Base-by-base conservation (phyloP, 129 eudicot genomes). In the Lonicera japonica region DNA sequence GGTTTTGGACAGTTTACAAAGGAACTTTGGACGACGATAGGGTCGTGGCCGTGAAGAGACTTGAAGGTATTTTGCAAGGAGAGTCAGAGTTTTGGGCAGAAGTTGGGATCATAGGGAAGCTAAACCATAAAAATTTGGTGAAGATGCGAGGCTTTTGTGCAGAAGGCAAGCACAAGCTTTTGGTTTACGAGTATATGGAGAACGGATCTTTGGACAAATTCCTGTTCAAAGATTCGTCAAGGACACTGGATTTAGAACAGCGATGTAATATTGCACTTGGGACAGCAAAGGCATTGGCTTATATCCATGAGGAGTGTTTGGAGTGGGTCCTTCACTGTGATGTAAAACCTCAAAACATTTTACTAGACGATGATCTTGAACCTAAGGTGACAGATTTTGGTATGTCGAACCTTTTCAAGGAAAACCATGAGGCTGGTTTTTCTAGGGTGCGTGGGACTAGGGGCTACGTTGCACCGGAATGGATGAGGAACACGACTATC, bases 321-420 rank as follows among this genome's bases (percentile, higher is more conserved):
- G 56, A 52, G 56, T 52, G 56, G 56, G 56, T 52, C 5, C 21
- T 52, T 16, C 56, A 52, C 11, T 52, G 56, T 52, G 56, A 52
- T 52, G 56, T 52, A 20, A 52, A 52, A 10, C 56, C 56, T 3
- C 22, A 52, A 52, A 52, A 52, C 8, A 52, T 52, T 2, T 18
- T 52, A 16, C 56, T 52, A 10, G 56, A 52, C 22, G 11, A 20
- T 16, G 21, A 52, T 9, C 23, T 52, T 52, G 22, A 52, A 52
- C 56, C 56, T 20, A 52, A 13, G 56, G 56, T 52, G 9, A 16
- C 56, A 17, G 56, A 52, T 52, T 52, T 52, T 52, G 56, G 56
- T 9, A 17, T 52, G 56, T 17, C 56, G 9, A 52, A 52, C 3
- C 51, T 45, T 15, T 45, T 45, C 14, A 15, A 15, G n/a, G 51